Evolutionary conservation across 2,329 filamentous ascomycete species (phyloP), one percentile per base, ranked within the genome.

Genomic region (Polytolypa hystricis): DNA sequence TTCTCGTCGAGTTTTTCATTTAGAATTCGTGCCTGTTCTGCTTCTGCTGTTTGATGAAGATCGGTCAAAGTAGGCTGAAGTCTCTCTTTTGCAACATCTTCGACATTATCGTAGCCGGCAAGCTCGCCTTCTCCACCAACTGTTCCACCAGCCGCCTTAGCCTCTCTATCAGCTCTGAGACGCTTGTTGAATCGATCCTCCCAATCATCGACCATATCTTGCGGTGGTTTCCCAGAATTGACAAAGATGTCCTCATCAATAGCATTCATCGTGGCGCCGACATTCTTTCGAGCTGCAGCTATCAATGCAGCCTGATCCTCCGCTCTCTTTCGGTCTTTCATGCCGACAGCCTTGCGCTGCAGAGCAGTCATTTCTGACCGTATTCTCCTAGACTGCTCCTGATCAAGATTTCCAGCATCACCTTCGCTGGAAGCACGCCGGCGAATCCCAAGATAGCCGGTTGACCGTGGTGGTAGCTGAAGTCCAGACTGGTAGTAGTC

Each of bases 21-120:
- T 33, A 74, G 70, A 44, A 78, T 68, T 41, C 76, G 69, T 37
- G 77, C 79, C 27, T 73, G 67, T 53, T 84, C 77, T 45, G 68
- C 69, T 51, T 84, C 79, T 0, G 81, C 81, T 54, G 77, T 82
- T 38, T 81, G 75, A 40, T 79, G 79, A 42, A 93, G 85, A 45
- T 87, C 81, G 45, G 91, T 79, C 6, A 93, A 56, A 0, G 86
- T 74, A 3, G 84, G 84, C 53, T 85, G 81, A 9, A 93, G 71
- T 48, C 76, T 76, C 35, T 69, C 73, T 6, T 73, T 70, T 4
- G 85, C 85, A 45, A 91, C 81, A 7, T 72, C 74, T 45, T 93
- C 74, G 15, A 93, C 76, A 21, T 83, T 79, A 4, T 73, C 67
- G 42, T 79, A 74, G 25, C 81, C 73, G 64, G 93, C 77, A 49